Evolutionary conservation across 2,329 filamentous ascomycete genomes (phyloP).

Genomic region (Colletotrichum zoysiae): DNA sequence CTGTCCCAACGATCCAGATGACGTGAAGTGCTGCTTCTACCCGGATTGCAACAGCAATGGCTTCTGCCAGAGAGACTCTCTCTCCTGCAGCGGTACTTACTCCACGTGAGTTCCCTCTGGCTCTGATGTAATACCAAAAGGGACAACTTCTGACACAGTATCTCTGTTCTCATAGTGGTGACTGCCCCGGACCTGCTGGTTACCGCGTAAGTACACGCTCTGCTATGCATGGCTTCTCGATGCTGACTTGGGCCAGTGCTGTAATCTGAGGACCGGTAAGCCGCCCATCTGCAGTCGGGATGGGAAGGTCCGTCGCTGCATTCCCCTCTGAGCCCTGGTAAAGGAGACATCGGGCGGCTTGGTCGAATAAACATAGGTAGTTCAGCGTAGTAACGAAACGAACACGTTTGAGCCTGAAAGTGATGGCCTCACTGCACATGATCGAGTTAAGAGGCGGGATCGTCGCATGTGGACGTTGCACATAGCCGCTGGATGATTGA

Average conservation of each 20-base stretch:
- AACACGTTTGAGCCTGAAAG: not conserved
- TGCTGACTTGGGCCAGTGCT: constrained; percentile 30
- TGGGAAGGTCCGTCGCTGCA: constrained; percentile 29
- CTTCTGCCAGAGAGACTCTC: constrained; percentile 32
- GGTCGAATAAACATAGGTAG: not conserved
- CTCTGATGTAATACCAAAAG: not conserved
- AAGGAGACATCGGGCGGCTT: not conserved
- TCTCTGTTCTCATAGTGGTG: constrained; percentile 10
- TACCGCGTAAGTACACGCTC: constrained; percentile 29
- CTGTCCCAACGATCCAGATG: constrained; percentile 33
- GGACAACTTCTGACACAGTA: not conserved
- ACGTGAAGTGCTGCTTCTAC: constrained; percentile 39
- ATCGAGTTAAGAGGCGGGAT: no score
- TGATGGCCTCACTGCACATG: not conserved
- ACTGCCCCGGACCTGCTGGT: constrained; percentile 28
- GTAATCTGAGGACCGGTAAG: constrained; percentile 25
- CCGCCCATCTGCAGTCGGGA: constrained; percentile 30
- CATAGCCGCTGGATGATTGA: not conserved
- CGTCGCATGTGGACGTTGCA: not conserved
- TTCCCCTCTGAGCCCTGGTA: constrained; percentile 1
- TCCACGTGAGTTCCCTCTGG: constrained; percentile 7
- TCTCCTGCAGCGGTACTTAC: constrained; percentile 34
- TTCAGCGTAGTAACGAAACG: not conserved
- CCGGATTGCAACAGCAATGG: constrained; percentile 34
- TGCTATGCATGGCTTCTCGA: not conserved